Percentiles rank a stretch among this genome's conserved stretches.
These are phyloP conservation scores for Drechmeria coniospora DNA, from an alignment of 2,329 filamentous ascomycete species.

Conservation along the genomic window DNA sequence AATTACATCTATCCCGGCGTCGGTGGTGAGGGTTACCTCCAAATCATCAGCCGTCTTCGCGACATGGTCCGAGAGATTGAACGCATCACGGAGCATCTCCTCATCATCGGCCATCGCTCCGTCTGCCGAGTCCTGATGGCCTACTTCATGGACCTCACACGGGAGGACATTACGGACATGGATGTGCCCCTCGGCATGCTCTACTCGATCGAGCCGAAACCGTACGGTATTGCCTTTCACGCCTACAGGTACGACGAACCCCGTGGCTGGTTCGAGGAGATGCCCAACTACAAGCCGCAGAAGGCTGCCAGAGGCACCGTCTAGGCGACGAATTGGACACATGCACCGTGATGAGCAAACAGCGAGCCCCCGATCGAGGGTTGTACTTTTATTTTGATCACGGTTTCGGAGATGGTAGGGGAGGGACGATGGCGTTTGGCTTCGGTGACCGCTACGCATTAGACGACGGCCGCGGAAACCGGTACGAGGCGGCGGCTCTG, in stretches of 20 bases:
- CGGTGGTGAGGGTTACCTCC: slow-evolving; percentile 89
- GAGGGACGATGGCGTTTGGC: no score
- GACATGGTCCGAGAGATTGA: slow-evolving; percentile 96
- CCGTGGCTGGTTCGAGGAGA: slow-evolving; percentile 66
- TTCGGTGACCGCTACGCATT: no score
- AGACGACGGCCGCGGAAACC: no score
- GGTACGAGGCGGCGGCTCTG: no score
- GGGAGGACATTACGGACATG: slow-evolving; percentile 84
- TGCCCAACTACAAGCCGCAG: slow-evolving; percentile 68
- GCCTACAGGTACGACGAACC: slow-evolving; percentile 79
- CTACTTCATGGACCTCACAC: slow-evolving; percentile 86
- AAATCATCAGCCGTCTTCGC: slow-evolving; percentile 88
- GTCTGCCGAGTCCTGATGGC: slow-evolving; percentile 85
- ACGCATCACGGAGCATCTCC: slow-evolving; percentile 87
- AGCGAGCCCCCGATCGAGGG: no score
- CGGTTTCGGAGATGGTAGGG: no score
- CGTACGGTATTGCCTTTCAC: slow-evolving; percentile 94
- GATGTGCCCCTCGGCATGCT: slow-evolving; percentile 89
- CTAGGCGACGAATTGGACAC: slow-evolving; percentile 4
- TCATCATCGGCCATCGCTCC: slow-evolving; percentile 85
- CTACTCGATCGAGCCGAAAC: slow-evolving; percentile 92
- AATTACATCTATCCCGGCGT: slow-evolving; percentile 94
- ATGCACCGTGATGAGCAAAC: neutral
- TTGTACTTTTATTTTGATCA: no score
- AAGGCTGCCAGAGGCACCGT: slow-evolving; percentile 23